Base-by-base conservation (phyloP, 2,329 filamentous ascomycete genomes). In the Ilyonectria sp. region DNA sequence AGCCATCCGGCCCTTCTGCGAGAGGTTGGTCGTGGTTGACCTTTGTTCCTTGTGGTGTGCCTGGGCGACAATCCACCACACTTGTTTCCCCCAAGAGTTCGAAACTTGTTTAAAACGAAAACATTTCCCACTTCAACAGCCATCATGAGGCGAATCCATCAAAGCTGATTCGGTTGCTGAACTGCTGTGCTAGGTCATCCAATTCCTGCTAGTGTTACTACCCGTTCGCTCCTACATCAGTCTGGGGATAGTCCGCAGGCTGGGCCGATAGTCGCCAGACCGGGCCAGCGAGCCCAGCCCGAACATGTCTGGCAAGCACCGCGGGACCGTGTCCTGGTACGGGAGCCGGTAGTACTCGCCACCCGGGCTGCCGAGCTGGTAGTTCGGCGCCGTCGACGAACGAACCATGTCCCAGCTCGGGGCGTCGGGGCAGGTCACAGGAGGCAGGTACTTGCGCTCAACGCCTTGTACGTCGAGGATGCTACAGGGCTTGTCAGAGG, bases 331-430 rank as follows among this genome's bases (percentile, higher is more conserved):
- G 8, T 56, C 40, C 4, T 64, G 55, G 33, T 65, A 67, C 13
- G 64, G 31, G 11, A 71, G 8, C 6, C 67, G 61, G 47, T 50
- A 67, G 49, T 61, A 68, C 8, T 63, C 23, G 2, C 64, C 50
- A 10, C 40, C 47, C 43, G 43, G 50, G 17, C 57, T 60, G 49
- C 35, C 35, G 11, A 66, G 49, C 33, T 61, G 62, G 11, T 54
- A 56, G 13, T 63, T n/a, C 40, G 40, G 17, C 8, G 59, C n/a
- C 29, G 31, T n/a, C 7, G 55, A 8, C 23, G 62, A 47, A 50
- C 68, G 72, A n/a, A 47, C n/a, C 21, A 63, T 26, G 23, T 54
- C 40, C 73, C 73, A 74, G 53, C 29, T 35, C 37, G 61, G 21
- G 63, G 55, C 43, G 17, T 67, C 65, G n/a, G 55, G 31, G 33